A percentile compares a stretch with the other conserved stretches of the same genome.
phyloP scores from a whole-genome alignment of 2,329 filamentous ascomycete species.

The Claviceps cyperi region DNA sequence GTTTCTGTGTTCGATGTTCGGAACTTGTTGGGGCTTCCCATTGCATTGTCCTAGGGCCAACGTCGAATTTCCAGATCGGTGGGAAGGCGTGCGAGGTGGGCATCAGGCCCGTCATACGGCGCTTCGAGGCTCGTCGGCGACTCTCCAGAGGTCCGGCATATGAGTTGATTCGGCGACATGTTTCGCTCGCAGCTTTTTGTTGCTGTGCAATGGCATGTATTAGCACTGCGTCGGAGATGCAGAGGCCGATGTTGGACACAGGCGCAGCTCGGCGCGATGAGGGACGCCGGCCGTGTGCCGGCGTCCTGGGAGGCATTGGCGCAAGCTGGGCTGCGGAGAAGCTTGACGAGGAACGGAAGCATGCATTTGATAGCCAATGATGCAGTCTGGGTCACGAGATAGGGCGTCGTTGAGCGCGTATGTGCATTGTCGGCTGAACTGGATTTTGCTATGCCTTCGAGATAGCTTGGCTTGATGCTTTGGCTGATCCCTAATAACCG shows the following conservation, averaged over 20 bases:
- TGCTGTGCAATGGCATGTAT: conserved; percentile 18
- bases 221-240: conserved; percentile 21
- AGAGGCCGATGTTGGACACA: conserved; percentile 13
- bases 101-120: conserved; percentile 37
- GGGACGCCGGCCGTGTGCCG: conserved; percentile 14
- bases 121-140: conserved; percentile 36
- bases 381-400: not conserved
- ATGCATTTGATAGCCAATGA: not conserved
- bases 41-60: conserved; percentile 31
- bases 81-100: conserved; percentile 22
- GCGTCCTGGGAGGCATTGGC: conserved; percentile 18
- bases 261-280: conserved; percentile 8
- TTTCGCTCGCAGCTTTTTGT: conserved; percentile 8
- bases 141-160: conserved; percentile 40
- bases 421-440: not conserved
- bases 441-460: too few relatives aligned
- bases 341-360: too few relatives aligned
- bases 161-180: conserved; percentile 23
- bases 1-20: conserved; percentile 13
- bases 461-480: too few relatives aligned
- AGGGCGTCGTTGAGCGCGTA: not conserved
- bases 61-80: conserved; percentile 32
- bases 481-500: not conserved
- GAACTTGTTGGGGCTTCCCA: conserved; percentile 34
- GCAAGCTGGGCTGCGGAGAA: not conserved